Conservation (phyloP, 225 moss, liverwort and hornwort genomes). For the Asterella californica region DNA sequence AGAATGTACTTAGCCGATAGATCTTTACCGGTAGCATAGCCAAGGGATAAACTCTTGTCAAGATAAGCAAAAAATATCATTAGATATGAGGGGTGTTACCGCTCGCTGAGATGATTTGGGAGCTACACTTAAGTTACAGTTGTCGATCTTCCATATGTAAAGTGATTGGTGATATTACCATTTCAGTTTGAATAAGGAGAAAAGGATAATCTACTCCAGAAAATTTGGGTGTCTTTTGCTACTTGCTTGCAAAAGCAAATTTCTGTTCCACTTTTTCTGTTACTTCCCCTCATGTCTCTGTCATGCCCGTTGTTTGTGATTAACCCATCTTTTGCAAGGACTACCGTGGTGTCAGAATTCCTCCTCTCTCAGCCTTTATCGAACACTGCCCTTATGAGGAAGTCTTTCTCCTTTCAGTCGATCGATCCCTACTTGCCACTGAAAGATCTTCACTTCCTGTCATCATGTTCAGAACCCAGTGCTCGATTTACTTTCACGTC, state of each 20-base stretch:
- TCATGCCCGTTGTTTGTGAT: background rate
- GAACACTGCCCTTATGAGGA: too few relatives aligned
- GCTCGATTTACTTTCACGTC: too few relatives aligned
- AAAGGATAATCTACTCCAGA: slow-evolving; percentile 1
- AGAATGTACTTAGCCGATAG: background rate
- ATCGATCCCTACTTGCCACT: too few relatives aligned
- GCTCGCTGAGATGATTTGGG: slow-evolving; percentile 12
- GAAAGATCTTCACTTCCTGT: too few relatives aligned
- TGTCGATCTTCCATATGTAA: slow-evolving; percentile 12
- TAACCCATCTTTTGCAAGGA: background rate
- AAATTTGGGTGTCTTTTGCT: background rate
- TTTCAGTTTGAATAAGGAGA: slow-evolving; percentile 14
- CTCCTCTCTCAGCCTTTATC: too few relatives aligned
- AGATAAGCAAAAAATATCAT: background rate
- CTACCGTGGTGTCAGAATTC: too few relatives aligned
- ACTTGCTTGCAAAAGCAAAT: background rate
- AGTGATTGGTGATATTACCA: slow-evolving; percentile 10
- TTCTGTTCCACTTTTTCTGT: background rate
- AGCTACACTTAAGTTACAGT: background rate
- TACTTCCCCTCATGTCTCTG: background rate
- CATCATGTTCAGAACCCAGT: too few relatives aligned
- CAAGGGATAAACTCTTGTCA: too few relatives aligned
- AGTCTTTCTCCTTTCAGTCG: too few relatives aligned
- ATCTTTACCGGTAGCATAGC: background rate
- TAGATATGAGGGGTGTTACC: background rate